A percentile compares a stretch with the other conserved stretches of the same genome.
These are phyloP conservation scores for Neopestalotiopsis sp. DNA, from an alignment of 2,329 filamentous ascomycete genomes.

Conservation along the genomic window DNA sequence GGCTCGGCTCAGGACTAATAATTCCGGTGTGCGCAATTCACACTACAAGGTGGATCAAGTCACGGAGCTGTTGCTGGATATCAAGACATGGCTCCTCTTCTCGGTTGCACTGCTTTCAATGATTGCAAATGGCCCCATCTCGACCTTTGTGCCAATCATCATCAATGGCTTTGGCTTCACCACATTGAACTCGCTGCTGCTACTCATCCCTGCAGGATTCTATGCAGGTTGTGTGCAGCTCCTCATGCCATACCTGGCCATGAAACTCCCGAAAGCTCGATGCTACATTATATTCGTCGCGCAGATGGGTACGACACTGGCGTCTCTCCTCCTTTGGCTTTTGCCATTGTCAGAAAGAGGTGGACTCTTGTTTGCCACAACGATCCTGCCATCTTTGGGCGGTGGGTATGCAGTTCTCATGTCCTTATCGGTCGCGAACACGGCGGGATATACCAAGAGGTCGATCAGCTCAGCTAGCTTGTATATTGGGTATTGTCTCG, in stretches of 20 bases:
- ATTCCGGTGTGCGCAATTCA: constrained; percentile 46
- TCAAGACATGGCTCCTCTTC: constrained; percentile 47
- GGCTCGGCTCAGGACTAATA: constrained; percentile 35
- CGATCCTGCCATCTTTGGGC: constrained; percentile 49
- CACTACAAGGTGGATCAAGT: constrained; percentile 50
- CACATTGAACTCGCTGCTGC: constrained; percentile 46
- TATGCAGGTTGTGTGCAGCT: constrained; percentile 34
- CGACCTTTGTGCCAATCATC: constrained; percentile 50
- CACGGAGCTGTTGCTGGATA: constrained; percentile 37
- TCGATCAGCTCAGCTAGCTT: neutral
- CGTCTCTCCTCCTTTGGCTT: constrained; percentile 47
- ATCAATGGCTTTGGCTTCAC: constrained; percentile 50
- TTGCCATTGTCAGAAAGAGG: constrained; percentile 46
- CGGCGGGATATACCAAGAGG: constrained; percentile 8
- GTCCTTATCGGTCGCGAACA: constrained; percentile 52
- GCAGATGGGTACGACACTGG: constrained; percentile 45
- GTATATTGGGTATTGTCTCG: constrained; percentile 12
- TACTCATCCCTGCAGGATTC: constrained; percentile 46
- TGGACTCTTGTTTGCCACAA: constrained; percentile 51
- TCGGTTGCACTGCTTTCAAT: constrained; percentile 43
- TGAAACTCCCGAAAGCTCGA: constrained; percentile 38
- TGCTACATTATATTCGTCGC: constrained; percentile 45
- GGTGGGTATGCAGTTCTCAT: constrained; percentile 56
- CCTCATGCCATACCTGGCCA: constrained; percentile 44
- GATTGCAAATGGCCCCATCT: constrained; percentile 49